Conservation (phyloP, 495 filamentous ascomycete species). For the Aspergillus nanangensis region DNA sequence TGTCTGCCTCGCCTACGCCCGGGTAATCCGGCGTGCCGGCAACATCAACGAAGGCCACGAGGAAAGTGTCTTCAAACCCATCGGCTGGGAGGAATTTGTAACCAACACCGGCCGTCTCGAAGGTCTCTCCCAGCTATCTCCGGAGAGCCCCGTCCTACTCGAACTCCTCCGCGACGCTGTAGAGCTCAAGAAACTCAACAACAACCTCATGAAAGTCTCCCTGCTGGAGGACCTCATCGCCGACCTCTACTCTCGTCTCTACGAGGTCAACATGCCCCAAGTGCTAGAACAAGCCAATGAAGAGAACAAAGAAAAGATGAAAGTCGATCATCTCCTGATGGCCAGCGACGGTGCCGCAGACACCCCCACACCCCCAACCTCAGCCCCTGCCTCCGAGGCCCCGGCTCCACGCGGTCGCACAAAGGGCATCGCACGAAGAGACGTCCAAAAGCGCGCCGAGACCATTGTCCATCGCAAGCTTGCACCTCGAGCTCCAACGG, state of each 20-base stretch:
- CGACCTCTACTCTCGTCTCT: slow-evolving; percentile 82
- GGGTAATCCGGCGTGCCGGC: slow-evolving; percentile 65
- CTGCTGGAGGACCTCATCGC: slow-evolving; percentile 86
- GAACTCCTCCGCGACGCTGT: slow-evolving; percentile 77
- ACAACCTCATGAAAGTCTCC: slow-evolving; percentile 74
- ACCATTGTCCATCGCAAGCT: slow-evolving; percentile 45
- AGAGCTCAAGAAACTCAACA: slow-evolving; percentile 89
- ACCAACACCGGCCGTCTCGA: slow-evolving; percentile 53
- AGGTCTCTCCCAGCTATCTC: slow-evolving; percentile 38
- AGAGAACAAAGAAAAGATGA: slow-evolving; percentile 54
- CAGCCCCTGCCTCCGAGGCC: slow-evolving; percentile 33
- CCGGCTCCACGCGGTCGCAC: slow-evolving; percentile 46
- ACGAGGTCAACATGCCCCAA: slow-evolving; percentile 49
- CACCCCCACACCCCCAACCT: slow-evolving; percentile 27
- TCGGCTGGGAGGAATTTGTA: slow-evolving; percentile 77
- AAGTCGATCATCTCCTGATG: slow-evolving; percentile 54
- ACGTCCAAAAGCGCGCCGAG: slow-evolving; percentile 61
- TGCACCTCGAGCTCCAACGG: slow-evolving; percentile 27
- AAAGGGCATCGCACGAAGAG: slow-evolving; percentile 58
- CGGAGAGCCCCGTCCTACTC: slow-evolving; percentile 42
- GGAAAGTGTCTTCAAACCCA: slow-evolving; percentile 76
- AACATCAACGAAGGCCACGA: slow-evolving; percentile 60
- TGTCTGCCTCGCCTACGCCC: slow-evolving; percentile 68
- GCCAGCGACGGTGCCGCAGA: slow-evolving; percentile 32
- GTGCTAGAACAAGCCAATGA: slow-evolving; percentile 44